phyloP scores from a whole-genome alignment of 306 rosid species.

The Castanospermum australe region DNA sequence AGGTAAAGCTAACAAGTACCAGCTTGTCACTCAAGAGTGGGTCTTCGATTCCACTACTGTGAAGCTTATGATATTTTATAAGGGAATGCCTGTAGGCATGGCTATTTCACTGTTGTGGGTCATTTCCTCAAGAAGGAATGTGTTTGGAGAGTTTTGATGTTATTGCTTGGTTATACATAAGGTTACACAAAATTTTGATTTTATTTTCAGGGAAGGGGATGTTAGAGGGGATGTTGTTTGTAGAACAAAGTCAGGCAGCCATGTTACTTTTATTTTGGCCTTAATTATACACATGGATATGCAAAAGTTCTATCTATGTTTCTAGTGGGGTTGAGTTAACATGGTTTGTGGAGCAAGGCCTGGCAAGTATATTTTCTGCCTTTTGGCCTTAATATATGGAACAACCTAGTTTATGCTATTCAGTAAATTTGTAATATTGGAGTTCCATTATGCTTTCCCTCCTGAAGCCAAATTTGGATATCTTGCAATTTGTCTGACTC shows the following conservation, averaged over 20 bases:
- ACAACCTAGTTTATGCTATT: neutral
- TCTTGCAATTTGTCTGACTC: neutral
- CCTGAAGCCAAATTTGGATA: neutral
- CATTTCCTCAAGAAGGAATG: neutral
- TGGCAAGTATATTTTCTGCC: neutral
- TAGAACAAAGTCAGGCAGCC: neutral
- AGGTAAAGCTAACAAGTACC: constrained; percentile 29
- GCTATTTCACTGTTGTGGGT: neutral
- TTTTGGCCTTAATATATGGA: neutral
- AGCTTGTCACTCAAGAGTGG: neutral
- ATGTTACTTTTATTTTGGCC: neutral
- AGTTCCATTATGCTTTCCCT: neutral
- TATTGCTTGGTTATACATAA: neutral
- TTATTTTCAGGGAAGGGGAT: neutral
- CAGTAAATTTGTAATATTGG: neutral
- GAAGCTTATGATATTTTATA: constrained; percentile 3
- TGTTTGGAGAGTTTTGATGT: neutral
- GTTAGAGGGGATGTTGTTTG: neutral
- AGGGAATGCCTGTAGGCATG: neutral
- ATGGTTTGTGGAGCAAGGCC: neutral
- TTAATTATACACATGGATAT: neutral
- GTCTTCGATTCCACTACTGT: neutral
- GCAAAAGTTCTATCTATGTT: neutral
- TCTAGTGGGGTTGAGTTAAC: neutral
- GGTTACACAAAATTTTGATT: neutral